Conservation (phyloP, 176 grass and related monocot genomes). For the Alloteropsis semialata region DNA sequence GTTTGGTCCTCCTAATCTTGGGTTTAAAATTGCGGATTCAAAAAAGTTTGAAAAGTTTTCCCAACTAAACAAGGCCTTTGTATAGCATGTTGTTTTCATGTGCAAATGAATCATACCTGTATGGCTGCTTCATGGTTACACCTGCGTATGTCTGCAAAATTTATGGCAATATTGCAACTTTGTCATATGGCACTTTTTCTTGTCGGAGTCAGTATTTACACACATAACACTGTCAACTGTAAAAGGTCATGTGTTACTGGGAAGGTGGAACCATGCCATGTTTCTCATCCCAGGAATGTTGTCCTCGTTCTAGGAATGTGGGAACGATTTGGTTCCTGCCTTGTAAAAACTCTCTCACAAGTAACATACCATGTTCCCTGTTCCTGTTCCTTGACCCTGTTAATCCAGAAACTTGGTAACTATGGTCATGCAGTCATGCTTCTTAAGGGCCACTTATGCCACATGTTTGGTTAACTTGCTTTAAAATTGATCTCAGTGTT, state of each 20-base stretch:
- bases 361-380: background rate
- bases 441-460: background rate
- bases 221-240: background rate
- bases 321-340: background rate
- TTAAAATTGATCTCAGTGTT: background rate
- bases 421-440: background rate
- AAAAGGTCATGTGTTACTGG: background rate
- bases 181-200: background rate
- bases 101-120: background rate
- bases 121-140: background rate
- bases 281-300: background rate
- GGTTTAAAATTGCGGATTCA: too few species aligned
- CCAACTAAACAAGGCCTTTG: too few species aligned
- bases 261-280: background rate
- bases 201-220: background rate
- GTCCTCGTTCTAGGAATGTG: background rate
- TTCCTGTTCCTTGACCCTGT: background rate
- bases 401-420: background rate
- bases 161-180: background rate
- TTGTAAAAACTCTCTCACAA: background rate
- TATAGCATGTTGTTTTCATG: conserved; percentile 2
- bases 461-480: background rate
- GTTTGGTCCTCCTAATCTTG: too few species aligned
- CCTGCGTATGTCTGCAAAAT: background rate
- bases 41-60: too few species aligned